Evolutionary conservation across 192 early-diverging fungal genomes (phyloP).

Genomic region (Backusella australiensis): DNA sequence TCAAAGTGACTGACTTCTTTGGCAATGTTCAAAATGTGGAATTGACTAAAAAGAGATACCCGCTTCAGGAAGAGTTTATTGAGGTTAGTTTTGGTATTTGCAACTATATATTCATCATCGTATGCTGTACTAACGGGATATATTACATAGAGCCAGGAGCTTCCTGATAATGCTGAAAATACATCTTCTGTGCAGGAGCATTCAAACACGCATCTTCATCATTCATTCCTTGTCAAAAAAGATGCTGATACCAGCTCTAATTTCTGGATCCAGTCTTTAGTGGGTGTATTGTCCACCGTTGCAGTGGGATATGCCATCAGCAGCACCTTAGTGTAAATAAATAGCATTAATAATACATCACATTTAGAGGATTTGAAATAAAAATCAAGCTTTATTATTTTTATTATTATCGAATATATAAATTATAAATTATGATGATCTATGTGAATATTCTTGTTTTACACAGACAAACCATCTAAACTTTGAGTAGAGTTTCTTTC

Average conservation of each 20-base stretch:
- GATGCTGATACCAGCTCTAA: not conserved
- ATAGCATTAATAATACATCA: not conserved
- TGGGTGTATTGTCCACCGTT: not conserved
- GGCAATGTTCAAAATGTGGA: conserved; percentile 92
- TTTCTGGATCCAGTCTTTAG: not conserved
- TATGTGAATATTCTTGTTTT: not conserved
- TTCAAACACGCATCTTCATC: not conserved
- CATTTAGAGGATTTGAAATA: not conserved
- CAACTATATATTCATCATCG: not conserved
- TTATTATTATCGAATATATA: not conserved
- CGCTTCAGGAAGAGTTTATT: not conserved
- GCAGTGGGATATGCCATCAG: not conserved
- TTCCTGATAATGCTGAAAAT: not conserved
- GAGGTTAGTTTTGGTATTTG: not conserved
- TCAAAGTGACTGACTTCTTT: conserved; percentile 93
- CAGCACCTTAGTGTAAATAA: not conserved
- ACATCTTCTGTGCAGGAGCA: not conserved
- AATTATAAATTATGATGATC: not conserved
- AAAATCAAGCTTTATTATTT: not conserved
- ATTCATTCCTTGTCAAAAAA: conserved; percentile 3
- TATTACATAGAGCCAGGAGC: not conserved
- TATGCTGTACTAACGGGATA: not conserved
- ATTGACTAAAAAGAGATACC: conserved; percentile 58
- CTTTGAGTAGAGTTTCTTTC: not conserved
- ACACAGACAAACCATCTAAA: not conserved